These are phyloP conservation scores for Colletotrichum navitas DNA, from an alignment of 2,329 filamentous ascomycete species.

Conservation along the genomic window DNA sequence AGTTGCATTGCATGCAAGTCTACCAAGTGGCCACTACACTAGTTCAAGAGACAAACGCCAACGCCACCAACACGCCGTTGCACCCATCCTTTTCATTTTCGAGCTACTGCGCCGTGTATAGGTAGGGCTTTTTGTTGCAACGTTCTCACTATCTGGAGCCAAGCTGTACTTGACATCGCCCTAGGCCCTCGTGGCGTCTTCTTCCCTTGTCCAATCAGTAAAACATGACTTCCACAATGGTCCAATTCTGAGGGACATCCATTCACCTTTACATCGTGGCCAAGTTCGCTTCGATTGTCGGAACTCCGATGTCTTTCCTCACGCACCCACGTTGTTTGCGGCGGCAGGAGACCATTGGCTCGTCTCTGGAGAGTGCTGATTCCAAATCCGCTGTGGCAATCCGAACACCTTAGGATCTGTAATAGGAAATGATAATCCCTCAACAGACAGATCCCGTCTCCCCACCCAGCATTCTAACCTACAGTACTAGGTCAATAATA, in stretches of 20 bases:
- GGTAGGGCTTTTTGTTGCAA: background rate
- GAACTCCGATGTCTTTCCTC: background rate
- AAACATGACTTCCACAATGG: background rate
- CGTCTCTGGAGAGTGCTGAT: background rate
- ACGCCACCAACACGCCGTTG: background rate
- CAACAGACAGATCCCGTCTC: background rate
- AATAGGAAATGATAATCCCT: background rate
- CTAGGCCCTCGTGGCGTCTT: background rate
- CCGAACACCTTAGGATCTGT: background rate
- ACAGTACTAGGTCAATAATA: too few species aligned
- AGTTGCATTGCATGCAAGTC: background rate
- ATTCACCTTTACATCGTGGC: background rate
- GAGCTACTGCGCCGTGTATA: background rate
- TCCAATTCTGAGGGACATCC: background rate
- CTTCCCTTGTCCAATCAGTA: background rate
- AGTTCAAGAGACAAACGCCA: background rate
- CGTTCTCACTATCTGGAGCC: background rate
- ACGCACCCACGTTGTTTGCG: background rate
- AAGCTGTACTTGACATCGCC: background rate
- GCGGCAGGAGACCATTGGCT: slow-evolving; percentile 8
- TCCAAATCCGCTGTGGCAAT: background rate
- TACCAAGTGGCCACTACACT: background rate
- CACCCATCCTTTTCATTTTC: background rate
- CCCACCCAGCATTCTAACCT: background rate
- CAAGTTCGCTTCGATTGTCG: background rate